Evolutionary conservation across 495 filamentous ascomycete genomes (phyloP).

Genomic region (Pseudoneurospora amorphoporcata): DNA sequence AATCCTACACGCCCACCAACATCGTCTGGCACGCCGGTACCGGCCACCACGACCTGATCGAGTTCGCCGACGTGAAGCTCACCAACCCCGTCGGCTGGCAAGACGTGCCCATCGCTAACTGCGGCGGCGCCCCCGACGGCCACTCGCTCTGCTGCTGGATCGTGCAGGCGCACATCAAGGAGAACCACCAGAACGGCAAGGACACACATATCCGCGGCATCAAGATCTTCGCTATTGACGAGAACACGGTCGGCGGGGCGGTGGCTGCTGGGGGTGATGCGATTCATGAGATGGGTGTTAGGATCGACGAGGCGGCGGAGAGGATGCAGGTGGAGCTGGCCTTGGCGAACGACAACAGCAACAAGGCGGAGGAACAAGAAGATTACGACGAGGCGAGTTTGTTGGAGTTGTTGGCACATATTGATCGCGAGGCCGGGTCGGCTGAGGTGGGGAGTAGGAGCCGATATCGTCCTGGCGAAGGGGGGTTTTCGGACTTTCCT

Average conservation of each 20-base stretch:
- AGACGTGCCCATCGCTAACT: conserved; percentile 65
- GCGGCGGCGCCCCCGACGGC: conserved; percentile 48
- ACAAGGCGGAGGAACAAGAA: background rate
- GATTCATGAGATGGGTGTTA: conserved; percentile 5
- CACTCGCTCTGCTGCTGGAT: conserved; percentile 75
- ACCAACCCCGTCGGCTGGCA: conserved; percentile 81
- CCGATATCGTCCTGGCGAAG: conserved; percentile 13
- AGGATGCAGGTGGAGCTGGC: background rate
- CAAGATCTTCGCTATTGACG: conserved; percentile 78
- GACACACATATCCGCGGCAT: conserved; percentile 93
- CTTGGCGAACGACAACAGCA: conserved; percentile 7
- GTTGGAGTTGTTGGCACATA: conserved; percentile 17
- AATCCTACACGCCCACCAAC: conserved; percentile 93
- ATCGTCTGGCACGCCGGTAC: conserved; percentile 81
- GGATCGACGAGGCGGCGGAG: conserved; percentile 15
- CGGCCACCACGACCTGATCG: conserved; percentile 73
- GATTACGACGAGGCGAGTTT: conserved; percentile 20
- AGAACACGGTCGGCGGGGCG: conserved; percentile 17
- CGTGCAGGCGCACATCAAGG: conserved; percentile 74
- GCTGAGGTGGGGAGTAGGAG: background rate
- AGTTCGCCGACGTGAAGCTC: conserved; percentile 71
- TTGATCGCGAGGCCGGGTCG: conserved; percentile 4
- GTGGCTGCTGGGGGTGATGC: background rate
- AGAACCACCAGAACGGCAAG: conserved; percentile 99
- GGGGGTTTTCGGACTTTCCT: conserved; percentile 21